Conservation (phyloP, 2,329 filamentous ascomycete species). For the Aspergillaceae sp. region DNA sequence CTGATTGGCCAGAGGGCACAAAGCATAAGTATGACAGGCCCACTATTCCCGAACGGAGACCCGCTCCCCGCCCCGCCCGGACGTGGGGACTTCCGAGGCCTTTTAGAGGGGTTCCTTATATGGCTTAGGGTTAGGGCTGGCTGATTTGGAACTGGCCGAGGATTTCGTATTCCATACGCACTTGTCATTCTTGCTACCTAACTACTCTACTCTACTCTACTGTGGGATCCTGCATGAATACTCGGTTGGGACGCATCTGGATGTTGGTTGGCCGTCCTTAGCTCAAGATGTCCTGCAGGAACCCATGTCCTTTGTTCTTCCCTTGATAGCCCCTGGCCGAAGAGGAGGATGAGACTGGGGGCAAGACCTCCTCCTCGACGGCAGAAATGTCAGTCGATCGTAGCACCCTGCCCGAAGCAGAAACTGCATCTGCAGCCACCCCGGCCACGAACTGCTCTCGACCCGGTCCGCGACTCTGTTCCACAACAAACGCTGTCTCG, state of each 20-base stretch:
- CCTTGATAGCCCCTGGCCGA: no score
- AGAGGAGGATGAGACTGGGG: neutral
- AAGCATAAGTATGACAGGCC: no score
- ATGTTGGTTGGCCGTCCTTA: no score
- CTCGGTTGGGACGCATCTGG: no score
- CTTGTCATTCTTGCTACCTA: neutral
- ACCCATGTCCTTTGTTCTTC: neutral
- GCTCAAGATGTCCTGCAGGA: neutral
- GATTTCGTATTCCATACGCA: no score
- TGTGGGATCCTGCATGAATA: no score
- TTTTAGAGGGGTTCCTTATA: no score
- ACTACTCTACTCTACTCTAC: neutral
- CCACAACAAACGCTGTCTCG: constrained; percentile 20
- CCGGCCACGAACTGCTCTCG: constrained; percentile 17
- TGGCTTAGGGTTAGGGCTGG: neutral
- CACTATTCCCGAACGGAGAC: no score
- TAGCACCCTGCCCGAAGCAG: constrained; percentile 17
- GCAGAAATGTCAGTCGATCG: constrained; percentile 16
- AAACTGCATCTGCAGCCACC: constrained; percentile 34
- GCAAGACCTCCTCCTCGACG: constrained; percentile 14
- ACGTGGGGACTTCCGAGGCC: no score
- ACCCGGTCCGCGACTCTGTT: constrained; percentile 2
- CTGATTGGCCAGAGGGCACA: no score
- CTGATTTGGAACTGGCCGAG: neutral
- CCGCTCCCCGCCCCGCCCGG: no score